Conservation (phyloP, 257 asterid species). For the Nyctanthes arbortristis region DNA sequence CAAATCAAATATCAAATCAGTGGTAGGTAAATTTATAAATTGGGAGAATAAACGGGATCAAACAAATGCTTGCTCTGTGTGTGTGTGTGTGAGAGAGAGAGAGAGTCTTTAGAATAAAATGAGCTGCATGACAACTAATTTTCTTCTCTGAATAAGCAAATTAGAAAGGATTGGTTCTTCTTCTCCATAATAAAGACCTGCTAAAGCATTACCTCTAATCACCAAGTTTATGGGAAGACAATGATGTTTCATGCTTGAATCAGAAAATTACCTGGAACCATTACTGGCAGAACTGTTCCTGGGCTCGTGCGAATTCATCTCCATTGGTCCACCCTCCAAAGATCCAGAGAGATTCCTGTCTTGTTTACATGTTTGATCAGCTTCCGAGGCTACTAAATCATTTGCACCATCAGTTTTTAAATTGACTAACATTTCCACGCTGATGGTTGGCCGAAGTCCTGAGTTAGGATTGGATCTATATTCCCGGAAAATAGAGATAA, state of each 20-base stretch:
- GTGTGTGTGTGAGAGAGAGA: too few species aligned
- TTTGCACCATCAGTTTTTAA: conserved; percentile 27
- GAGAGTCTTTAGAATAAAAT: not conserved
- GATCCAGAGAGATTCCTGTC: conserved; percentile 24
- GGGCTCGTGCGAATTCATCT: conserved; percentile 31
- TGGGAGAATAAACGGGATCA: too few species aligned
- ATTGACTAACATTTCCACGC: conserved; percentile 10
- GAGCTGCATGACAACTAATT: not conserved
- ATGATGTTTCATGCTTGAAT: not conserved
- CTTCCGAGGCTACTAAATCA: conserved; percentile 29
- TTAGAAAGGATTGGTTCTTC: not conserved
- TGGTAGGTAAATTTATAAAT: too few species aligned
- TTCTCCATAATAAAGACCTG: not conserved
- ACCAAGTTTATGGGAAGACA: not conserved
- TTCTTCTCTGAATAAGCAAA: not conserved
- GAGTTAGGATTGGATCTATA: conserved; percentile 25
- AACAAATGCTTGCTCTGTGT: too few species aligned
- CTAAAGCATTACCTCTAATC: not conserved
- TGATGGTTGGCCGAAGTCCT: conserved; percentile 11
- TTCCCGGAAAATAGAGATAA: conserved; percentile 50
- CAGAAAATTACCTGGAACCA: conserved; percentile 56
- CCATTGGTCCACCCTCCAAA: conserved; percentile 24
- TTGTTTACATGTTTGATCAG: conserved; percentile 25
- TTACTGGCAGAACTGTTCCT: conserved; percentile 52
- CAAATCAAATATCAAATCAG: too few species aligned